Evolutionary conservation across 2,329 filamentous ascomycete species (phyloP), one percentile per base, ranked within the genome.

Genomic region (Xylariaceae sp.): DNA sequence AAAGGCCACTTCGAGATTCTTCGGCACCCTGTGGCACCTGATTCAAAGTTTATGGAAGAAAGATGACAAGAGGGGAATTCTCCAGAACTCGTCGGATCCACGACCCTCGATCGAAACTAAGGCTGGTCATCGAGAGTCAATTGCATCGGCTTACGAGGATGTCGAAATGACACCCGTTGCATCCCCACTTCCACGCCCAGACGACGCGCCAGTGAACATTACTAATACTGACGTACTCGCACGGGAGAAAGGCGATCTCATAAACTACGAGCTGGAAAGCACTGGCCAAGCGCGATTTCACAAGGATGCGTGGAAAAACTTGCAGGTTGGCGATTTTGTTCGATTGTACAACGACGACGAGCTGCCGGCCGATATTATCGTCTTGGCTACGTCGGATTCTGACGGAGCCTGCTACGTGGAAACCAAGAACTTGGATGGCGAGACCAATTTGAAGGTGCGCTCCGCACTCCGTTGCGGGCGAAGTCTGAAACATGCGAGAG

Each of bases 381-480:
- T 99, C 39, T 73, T 99, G 19, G 89, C 94, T 2, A 97, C 94
- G 0, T 96, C 94, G 2, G 94, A 97, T 61, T 80, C 87, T 1
- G 94, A 99, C 61, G 94, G 94, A 44, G 89, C 89, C 35, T 99
- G 94, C 70, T 99, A 96, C 62, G 87, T 99, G 18, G 94, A 99
- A 71, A 99, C 94, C 2, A 99, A 97, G 75, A 97, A 96, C 66
- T 68, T 99, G 74, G 94, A 99, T 63, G 94, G 94, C 44, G 94
- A 99, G 72, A 99, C 94, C 2, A 99, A 99, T 62, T 74, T 99
- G 55, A 99, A 99, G 70, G 90, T 96, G 54, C 87, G 94, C 51
- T 89, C 92, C 63, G 90, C 94, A 17, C 78, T 99, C 39, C 88
- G 92, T 56, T 94, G 89, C 63, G 89, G 91, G 11, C 85, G 87